These are phyloP conservation scores for Acanthamoeba royreba DNA, from an alignment of 208 protist genomes.

Conservation along the genomic window DNA sequence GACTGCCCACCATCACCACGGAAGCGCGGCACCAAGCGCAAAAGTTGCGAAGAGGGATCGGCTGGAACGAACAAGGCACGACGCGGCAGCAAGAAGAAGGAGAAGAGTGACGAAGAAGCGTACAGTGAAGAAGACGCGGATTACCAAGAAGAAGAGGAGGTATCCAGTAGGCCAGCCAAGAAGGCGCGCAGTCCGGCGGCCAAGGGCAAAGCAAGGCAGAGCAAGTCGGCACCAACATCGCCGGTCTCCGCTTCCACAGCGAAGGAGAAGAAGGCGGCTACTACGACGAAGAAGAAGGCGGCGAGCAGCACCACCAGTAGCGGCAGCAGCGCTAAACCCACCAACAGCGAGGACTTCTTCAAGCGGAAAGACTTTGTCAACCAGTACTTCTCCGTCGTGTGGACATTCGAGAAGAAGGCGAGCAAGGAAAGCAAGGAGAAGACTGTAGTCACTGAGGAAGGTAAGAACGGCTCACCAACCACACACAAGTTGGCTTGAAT, in stretches of 20 bases:
- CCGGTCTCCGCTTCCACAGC: background rate
- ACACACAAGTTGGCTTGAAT: background rate
- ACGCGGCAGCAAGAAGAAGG: background rate
- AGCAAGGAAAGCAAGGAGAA: conserved; percentile 8
- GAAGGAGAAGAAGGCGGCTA: background rate
- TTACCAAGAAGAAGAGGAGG: background rate
- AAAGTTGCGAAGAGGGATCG: background rate
- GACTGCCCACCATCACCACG: no score
- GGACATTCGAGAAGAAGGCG: background rate
- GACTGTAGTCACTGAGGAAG: background rate
- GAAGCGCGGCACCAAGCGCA: no score
- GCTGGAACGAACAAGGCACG: background rate
- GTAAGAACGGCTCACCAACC: background rate
- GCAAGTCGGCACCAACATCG: no score
- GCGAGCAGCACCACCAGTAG: background rate
- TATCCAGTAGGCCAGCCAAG: no score
- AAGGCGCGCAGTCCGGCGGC: no score
- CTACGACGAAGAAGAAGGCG: background rate
- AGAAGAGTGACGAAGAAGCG: background rate
- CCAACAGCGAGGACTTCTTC: conserved; percentile 25
- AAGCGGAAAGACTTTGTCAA: background rate
- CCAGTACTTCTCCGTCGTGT: background rate
- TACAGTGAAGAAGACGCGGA: background rate
- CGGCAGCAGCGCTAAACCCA: background rate
- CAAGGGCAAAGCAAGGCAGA: background rate